Base-by-base conservation (phyloP, 192 early-diverging fungal genomes). In the Jimgerdemannia lactiflua region DNA sequence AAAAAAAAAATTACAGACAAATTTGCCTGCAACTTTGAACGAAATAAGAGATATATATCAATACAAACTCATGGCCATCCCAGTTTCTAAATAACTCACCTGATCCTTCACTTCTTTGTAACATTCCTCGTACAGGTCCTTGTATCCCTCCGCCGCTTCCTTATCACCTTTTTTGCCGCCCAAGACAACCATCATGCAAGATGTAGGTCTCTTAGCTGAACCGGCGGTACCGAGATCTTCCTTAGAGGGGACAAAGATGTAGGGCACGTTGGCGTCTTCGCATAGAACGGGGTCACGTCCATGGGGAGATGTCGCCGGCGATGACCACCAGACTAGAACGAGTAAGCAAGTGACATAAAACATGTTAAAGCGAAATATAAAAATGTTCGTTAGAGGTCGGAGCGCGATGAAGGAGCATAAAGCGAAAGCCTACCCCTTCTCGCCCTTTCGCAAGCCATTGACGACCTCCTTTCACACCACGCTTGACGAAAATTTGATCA, bases 381-480 rank as follows among this genome's bases (percentile, higher is more conserved):
- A 29, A 29, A 29, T 29, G 1, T 29, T 29, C 29, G 29, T 29
- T 29, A 29, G 29, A 29, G 29, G 29, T 29, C 29, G 29, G 29
- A 29, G 29, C 43, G 17, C 40, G 29, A 14, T 18, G 44, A 44
- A 69, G 41, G 41, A n/a, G 3, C 9, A 73, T 54, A 39, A 20
- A 18, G 40, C n/a, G n/a, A 49, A n/a, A 76, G 40, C 39, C 42
- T 19, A 83, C 83, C 93, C 98, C 89, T 98, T 97, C 71, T 91
- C 86, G 70, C 95, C 95, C 89, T 99, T 99, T 67, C 96, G 89
- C 79, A 99, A 87, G 75, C 91, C 95, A 88, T 98, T 98, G 64
- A 95, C 94, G 42, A 98, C 96, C 84, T 99, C 98, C 89, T 98
- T n/a, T 98, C 20, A 98, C 95, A 69, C 98, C 98, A 74, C 98